Evolutionary conservation across 1,284 basidiomycete species (phyloP), one percentile per base, ranked within the genome.

Genomic region (Malassezia obtusa): DNA sequence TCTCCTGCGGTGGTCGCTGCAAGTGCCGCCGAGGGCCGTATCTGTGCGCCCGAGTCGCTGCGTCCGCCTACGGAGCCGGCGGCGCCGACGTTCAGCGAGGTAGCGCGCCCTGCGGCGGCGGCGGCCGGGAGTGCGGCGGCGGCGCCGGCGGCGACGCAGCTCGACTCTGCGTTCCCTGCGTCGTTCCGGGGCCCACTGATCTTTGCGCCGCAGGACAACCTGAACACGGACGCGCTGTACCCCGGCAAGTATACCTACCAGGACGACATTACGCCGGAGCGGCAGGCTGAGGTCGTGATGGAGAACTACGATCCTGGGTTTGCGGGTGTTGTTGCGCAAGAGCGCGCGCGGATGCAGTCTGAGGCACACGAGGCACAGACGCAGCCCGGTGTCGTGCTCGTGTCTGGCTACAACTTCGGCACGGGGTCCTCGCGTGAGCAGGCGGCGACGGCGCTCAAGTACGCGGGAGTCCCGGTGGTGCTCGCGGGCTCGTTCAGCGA

Each of bases 191-290:
- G 94, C 0, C 83, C 85, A 0, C 77, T 96, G 8, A 78, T 96
- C 44, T 99, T 96, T 69, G 83, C 84, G 0, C 92, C 94, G 0
- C 90, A 96, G 71, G 92, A 98, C 76, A 99, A 99, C 75, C 76
- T 99, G 53, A 98, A 92, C 75, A 99, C 92, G 1, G 92, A 99
- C 71, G 94, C 88, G 5, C 89, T 99, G 72, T 99, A 99, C 77
- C 94, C 92, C 0, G 94, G 92, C 31, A 99, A 96, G 76, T 99
- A 99, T 77, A 99, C 94, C 0, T 98, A 99, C 76, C 90, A 95
- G 76, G 92, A 99, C 75, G 94, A 96, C 73, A 95, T 99, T 70
- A 96, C 92, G 0, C 87, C 91, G 31, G 84, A 84, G 61, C 82
- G 84, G 26, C 92, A 98, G 75, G 91, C 90, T 1, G 82, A 94